These are phyloP conservation scores for Coccinonectria pachysandricola DNA, from an alignment of 2,329 filamentous ascomycete species.

Conservation along the genomic window DNA sequence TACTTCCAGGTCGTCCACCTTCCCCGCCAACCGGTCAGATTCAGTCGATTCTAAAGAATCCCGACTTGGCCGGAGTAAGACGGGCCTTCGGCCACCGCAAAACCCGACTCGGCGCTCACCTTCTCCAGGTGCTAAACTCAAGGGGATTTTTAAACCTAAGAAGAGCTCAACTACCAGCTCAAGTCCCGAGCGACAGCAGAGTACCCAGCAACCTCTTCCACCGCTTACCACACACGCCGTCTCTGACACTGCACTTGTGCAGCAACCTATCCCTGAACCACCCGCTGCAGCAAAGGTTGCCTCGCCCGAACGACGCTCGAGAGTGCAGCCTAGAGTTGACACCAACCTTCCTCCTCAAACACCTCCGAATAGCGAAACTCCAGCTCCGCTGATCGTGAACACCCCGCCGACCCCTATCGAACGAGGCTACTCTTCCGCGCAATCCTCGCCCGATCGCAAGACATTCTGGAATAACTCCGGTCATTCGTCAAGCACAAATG, in stretches of 20 bases:
- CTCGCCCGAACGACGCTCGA: conserved; percentile 18
- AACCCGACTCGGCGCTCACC: conserved; percentile 45
- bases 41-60: conserved; percentile 15
- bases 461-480: conserved; percentile 18
- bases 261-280: conserved; percentile 18
- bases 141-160: conserved; percentile 46
- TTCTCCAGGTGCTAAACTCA: conserved; percentile 62
- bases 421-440: conserved; percentile 11
- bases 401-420: conserved; percentile 57
- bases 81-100: conserved; percentile 17
- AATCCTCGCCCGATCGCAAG: conserved; percentile 20
- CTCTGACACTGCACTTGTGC: no score
- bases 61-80: conserved; percentile 18
- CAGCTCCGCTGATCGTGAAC: conserved; percentile 49
- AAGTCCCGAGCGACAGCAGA: conserved; percentile 13
- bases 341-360: conserved; percentile 32
- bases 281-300: conserved; percentile 21
- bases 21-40: conserved; percentile 15
- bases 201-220: conserved; percentile 11
- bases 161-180: conserved; percentile 13
- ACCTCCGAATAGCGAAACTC: conserved; percentile 34
- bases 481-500: conserved; percentile 31
- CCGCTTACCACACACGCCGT: conserved; percentile 7
- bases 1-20: conserved; percentile 15
- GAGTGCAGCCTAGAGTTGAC: conserved; percentile 20